Conservation (phyloP, 2,329 filamentous ascomycete genomes). For the Thielaviopsis euricoi region DNA sequence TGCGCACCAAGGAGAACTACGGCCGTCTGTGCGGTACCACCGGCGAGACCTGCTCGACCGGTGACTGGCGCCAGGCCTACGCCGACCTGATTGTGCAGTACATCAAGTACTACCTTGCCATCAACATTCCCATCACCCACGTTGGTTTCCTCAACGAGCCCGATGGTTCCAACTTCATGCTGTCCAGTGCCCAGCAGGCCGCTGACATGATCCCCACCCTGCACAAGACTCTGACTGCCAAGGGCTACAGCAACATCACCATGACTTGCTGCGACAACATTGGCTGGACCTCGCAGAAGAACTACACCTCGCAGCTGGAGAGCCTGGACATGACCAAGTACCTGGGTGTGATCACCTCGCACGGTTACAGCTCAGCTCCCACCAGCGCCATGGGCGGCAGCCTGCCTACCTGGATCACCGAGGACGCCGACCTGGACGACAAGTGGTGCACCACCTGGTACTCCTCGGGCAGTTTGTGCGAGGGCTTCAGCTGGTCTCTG, state of each 20-base stretch:
- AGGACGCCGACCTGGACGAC: conserved; percentile 30
- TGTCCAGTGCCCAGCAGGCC: conserved; percentile 27
- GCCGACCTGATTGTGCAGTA: conserved; percentile 32
- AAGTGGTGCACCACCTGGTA: conserved; percentile 31
- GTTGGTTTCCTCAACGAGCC: conserved; percentile 30
- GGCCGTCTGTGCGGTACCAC: background rate
- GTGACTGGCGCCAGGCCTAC: conserved; percentile 31
- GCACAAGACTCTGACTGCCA: conserved; percentile 18
- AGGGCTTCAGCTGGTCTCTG: conserved; percentile 39
- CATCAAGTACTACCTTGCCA: conserved; percentile 27
- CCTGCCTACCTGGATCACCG: conserved; percentile 33
- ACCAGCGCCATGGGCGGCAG: conserved; percentile 24
- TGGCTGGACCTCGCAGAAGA: conserved; percentile 21
- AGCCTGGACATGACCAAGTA: conserved; percentile 20
- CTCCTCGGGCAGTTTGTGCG: conserved; percentile 26
- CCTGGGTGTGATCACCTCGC: conserved; percentile 22
- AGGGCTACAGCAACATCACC: conserved; percentile 13
- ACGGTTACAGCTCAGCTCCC: conserved; percentile 26
- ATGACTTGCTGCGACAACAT: conserved; percentile 24
- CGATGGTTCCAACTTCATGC: conserved; percentile 23
- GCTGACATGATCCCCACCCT: conserved; percentile 35
- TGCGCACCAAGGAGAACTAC: conserved; percentile 16
- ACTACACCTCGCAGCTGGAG: background rate
- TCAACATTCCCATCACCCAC: conserved; percentile 7
- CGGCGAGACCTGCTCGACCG: background rate